Base-by-base conservation (phyloP, 1,139 yeast species). In the Komagataea norvegica region DNA sequence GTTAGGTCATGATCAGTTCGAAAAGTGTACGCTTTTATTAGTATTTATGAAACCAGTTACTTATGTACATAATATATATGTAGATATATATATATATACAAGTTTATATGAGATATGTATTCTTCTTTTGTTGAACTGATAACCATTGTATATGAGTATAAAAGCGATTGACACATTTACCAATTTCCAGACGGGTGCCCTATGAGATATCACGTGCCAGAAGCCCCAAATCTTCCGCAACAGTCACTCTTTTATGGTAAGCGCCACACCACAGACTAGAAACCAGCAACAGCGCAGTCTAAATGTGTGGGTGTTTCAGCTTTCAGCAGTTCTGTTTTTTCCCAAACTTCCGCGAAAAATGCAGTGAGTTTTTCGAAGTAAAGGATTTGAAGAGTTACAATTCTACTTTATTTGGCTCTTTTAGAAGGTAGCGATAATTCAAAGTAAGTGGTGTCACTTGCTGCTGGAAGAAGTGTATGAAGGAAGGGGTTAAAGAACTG, bases 51-150 rank as follows among this genome's bases (percentile, higher is more conserved):
- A 36, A 37, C 23, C 41, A 33, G 27, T 29, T 28, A 37, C 31
- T 37, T 37, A 37, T 37, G 41, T 37, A 37, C 41, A 37, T 37
- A 33, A 37, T 37, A 37, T 33, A 33, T 26, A 28, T 24, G 11
- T 21, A 8, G 11, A 8, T 21, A 21, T 21, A 21, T 21, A 21
- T 21, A 8, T 8, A 21, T n/a, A n/a, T n/a, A n/a, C n/a, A n/a
- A n/a, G n/a, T n/a, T n/a, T n/a, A n/a, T n/a, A n/a, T n/a, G n/a
- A n/a, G n/a, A n/a, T n/a, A n/a, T n/a, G n/a, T n/a, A n/a, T n/a
- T n/a, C n/a, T n/a, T n/a, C n/a, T n/a, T n/a, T n/a, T n/a, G n/a
- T n/a, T n/a, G n/a, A n/a, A n/a, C n/a, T n/a, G n/a, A n/a, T n/a
- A n/a, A n/a, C n/a, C n/a, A n/a, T n/a, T n/a, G n/a, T n/a, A n/a